Evolutionary conservation across 331 rosid species (phyloP).

Genomic region (Quercus tomentella): DNA sequence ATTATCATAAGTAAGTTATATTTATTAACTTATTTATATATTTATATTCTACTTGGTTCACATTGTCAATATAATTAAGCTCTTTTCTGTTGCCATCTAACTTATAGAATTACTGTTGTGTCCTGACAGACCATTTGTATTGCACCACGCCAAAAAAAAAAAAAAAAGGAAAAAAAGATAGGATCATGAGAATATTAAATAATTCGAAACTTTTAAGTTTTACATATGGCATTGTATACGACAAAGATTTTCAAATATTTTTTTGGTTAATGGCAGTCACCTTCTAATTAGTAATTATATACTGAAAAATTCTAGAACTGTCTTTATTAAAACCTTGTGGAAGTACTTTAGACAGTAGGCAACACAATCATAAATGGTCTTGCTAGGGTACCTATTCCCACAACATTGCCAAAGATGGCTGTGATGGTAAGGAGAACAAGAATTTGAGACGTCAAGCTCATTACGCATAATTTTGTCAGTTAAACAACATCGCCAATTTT

Average conservation of each 20-base stretch:
- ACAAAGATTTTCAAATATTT: not conserved
- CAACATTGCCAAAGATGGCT: not conserved
- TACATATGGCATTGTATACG: not conserved
- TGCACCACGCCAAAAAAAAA: not conserved
- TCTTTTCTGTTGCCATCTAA: not conserved
- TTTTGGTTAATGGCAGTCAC: not conserved
- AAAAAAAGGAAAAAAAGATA: not conserved
- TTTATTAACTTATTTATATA: not conserved
- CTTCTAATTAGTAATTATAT: not conserved
- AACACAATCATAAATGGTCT: not conserved
- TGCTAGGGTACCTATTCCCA: not conserved
- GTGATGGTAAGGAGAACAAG: not conserved
- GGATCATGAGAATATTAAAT: not conserved
- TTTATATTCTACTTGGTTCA: not conserved
- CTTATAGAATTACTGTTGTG: not conserved
- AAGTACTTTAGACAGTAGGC: not conserved
- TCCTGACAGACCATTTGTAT: too few species aligned
- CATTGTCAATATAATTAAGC: not conserved
- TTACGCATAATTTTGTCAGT: not conserved
- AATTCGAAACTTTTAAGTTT: not conserved
- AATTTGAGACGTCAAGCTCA: not conserved
- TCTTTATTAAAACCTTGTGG: not conserved
- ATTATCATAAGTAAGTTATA: constrained; percentile 55
- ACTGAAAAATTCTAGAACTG: not conserved
- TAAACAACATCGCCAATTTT: not conserved